Conservation (phyloP, 768 basidiomycete genomes). For the Paxillus ammoniavirescens region DNA sequence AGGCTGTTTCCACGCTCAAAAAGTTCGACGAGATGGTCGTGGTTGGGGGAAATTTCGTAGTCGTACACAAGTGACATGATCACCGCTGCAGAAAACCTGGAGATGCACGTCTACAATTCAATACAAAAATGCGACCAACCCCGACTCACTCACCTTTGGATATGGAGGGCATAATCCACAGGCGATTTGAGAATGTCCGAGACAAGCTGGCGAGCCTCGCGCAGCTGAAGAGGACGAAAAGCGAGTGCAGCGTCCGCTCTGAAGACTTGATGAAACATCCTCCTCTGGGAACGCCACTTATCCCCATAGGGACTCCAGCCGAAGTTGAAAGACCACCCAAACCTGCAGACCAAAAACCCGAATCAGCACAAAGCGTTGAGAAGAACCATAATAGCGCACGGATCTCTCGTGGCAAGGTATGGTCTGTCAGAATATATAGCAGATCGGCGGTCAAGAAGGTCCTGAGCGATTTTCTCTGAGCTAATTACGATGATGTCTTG, state of each 20-base stretch:
- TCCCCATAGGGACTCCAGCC: slow-evolving; percentile 19
- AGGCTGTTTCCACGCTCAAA: slow-evolving; percentile 32
- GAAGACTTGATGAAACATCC: slow-evolving; percentile 24
- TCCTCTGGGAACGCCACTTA: slow-evolving; percentile 23
- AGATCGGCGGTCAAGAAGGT: slow-evolving; percentile 27
- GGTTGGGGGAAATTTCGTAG: slow-evolving; percentile 31
- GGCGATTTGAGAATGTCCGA: slow-evolving; percentile 12
- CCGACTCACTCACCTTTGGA: slow-evolving; percentile 7
- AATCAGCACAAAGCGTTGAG: background rate
- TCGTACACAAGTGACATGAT: slow-evolving; percentile 41
- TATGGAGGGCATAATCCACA: background rate
- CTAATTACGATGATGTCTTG: slow-evolving; percentile 26
- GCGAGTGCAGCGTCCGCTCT: slow-evolving; percentile 11
- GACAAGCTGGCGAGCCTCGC: slow-evolving; percentile 16
- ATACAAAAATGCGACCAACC: no score
- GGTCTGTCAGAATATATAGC: slow-evolving; percentile 28
- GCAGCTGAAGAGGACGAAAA: slow-evolving; percentile 17
- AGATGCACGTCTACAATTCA: background rate
- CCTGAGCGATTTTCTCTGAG: slow-evolving; percentile 25
- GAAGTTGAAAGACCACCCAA: slow-evolving; percentile 19
- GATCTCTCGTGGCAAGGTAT: slow-evolving; percentile 10
- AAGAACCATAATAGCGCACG: slow-evolving; percentile 5
- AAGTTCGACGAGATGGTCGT: slow-evolving; percentile 37
- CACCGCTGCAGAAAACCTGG: background rate
- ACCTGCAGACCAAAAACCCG: slow-evolving; percentile 4